A percentile compares a stretch with the other conserved stretches of the same genome.
These are phyloP conservation scores for Chenopodium album DNA, from an alignment of 148 eudicot genomes.

Conservation along the genomic window DNA sequence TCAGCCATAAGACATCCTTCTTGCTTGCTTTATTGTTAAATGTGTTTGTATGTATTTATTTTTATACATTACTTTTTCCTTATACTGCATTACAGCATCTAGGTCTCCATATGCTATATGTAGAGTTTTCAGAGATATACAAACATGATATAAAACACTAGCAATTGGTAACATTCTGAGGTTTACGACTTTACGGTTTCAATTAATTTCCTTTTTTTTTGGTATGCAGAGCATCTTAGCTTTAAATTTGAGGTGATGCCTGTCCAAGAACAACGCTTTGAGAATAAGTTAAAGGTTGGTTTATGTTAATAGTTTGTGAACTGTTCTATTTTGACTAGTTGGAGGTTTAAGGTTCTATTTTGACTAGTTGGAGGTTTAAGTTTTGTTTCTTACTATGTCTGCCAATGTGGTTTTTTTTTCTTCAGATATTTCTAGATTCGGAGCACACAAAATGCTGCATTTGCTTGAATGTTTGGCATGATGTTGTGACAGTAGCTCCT, in stretches of 20 bases:
- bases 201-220: constrained; percentile 22
- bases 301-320: constrained; percentile 9
- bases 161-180: neutral
- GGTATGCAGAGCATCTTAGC: constrained; percentile 42
- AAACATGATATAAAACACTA: neutral
- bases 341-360: neutral
- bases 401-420: constrained; percentile 22
- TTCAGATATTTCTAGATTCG: constrained; percentile 62
- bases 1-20: neutral
- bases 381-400: constrained; percentile 9
- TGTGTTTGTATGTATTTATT: too few relatives aligned
- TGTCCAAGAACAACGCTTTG: constrained; percentile 35
- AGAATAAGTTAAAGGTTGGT: constrained; percentile 57
- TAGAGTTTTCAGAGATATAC: neutral
- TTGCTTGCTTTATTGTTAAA: too few relatives aligned
- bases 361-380: neutral
- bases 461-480: constrained; percentile 92
- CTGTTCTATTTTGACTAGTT: neutral
- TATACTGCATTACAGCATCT: too few relatives aligned
- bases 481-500: constrained; percentile 95
- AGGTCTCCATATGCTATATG: neutral
- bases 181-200: neutral
- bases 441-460: constrained; percentile 90
- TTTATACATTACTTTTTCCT: too few relatives aligned
- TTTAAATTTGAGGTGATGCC: constrained; percentile 69